Evolutionary conservation across 345 rosid genomes (phyloP), one percentile per base, ranked within the genome.

Genomic region (Heritiera littoralis): DNA sequence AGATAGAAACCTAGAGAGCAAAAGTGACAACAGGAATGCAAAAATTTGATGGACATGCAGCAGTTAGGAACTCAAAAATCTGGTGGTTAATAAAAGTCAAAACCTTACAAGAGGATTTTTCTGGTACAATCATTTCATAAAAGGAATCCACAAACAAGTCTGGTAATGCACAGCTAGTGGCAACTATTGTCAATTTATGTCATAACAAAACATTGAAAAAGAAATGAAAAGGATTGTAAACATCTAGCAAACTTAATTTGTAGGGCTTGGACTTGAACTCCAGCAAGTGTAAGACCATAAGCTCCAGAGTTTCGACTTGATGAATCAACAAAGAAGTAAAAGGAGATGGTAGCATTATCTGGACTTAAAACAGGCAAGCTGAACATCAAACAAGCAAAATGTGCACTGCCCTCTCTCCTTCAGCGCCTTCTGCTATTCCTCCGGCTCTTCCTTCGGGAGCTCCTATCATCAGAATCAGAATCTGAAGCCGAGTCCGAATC

Each of bases 401-500:
- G 58, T 35, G 64, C 6, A 71, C 14, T 51, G 17, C 17, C 60
- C 32, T 10, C 67, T 69, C 23, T 70, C 46, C 15, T 76, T 46
- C 38, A 72, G 7, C 30, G 49, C 51, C 71, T 89, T 80, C 84
- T 88, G 94, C 85, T 78, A 78, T 88, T 90, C 84, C 89, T 94
- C 85, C 65, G 85, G 84, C 85, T 89, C 87, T 89, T 92, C 85
- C 84, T 91, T 80, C 81, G 82, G 80, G 89, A 86, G 82, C 85
- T 86, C 83, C 77, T 84, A 35, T 89, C 87, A 73, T 91, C 94
- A n/a, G 88, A 90, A 81, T 92, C 97, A 74, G 97, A 91, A 51
- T 90, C 94, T 0, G 97, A 92, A 74, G 75, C 90, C 1, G 94
- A 87, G 65, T 83, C 91, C 0, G 97, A 87, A 51, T 91, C 97